Evolutionary conservation across 306 rosid genomes (phyloP), one percentile per base, ranked within the genome.

Genomic region (Amphicarpaea edgeworthii): DNA sequence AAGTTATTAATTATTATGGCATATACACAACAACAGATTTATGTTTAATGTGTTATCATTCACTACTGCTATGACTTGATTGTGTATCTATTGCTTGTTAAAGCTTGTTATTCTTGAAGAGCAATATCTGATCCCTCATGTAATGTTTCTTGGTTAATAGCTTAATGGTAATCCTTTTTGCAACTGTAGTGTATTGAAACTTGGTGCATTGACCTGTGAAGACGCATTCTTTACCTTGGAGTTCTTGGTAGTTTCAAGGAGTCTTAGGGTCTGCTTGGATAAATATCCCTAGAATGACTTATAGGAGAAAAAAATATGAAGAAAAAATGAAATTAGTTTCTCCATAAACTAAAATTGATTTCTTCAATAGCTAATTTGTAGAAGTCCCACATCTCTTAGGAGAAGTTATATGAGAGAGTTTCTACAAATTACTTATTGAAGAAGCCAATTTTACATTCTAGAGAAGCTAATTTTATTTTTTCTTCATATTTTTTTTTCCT

Each of bases 91-190:
- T 23, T 68, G 47, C 50, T 73, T 64, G 60, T 57, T 66, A 21
- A 32, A 17, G 47, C 50, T 73, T 64, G 60, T 46, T 66, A 32
- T 20, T 38, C 40, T 68, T 50, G 58, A 54, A 23, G 28, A 63
- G 7, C 20, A 0, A 38, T 17, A 43, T 38, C 12, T 54, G 38
- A 67, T 73, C 59, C 41, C 21, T 75, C 34, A 16, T 75, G 68
- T 12, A 51, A 50, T 32, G 34, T 40, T 49, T 26, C 15, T 65
- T 45, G 55, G 30, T 68, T 16, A 57, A 46, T 17, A 26, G 43
- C 69, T 24, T 68, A 30, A 58, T 58, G 57, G 17, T n/a, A 68
- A 46, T 30, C 67, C 37, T 32, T 21, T 21, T 78, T 47, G 77
- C 11, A 34, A 59, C 41, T 30, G 2, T 38, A 12, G 41, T 32